A percentile compares a stretch with the other conserved stretches of the same genome.
Conservation (phyloP, 495 filamentous ascomycete genomes). For the Penicillium ochrochloron region DNA sequence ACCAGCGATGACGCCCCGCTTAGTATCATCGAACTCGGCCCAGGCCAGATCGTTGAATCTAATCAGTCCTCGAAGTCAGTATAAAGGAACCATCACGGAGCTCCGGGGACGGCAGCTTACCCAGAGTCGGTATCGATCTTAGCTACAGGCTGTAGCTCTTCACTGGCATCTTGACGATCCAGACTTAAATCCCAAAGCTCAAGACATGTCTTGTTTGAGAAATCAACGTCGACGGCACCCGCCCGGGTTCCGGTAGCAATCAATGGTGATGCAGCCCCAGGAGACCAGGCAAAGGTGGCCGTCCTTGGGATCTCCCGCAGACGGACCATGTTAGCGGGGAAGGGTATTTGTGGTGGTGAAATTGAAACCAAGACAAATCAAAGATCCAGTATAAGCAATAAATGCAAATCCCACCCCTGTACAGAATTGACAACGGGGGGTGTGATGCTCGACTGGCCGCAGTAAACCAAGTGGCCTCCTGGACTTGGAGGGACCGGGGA, state of each 20-base stretch:
- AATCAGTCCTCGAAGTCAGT: conserved; percentile 22
- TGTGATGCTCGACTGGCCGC: conserved; percentile 29
- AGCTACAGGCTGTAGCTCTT: conserved; percentile 83
- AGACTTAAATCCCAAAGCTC: conserved; percentile 95
- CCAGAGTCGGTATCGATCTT: conserved; percentile 88
- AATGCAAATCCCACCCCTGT: conserved; percentile 32
- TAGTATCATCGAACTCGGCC: conserved; percentile 76
- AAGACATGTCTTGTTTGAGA: conserved; percentile 94
- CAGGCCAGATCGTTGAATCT: conserved; percentile 98
- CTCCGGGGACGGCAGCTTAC: conserved; percentile 50
- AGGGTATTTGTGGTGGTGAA: conserved; percentile 30
- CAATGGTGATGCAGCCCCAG: conserved; percentile 72
- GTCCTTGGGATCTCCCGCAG: conserved; percentile 94
- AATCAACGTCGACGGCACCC: conserved; percentile 93
- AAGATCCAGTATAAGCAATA: conserved; percentile 25
- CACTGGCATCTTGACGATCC: conserved; percentile 70
- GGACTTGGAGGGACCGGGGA: conserved; percentile 44
- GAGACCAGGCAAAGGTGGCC: conserved; percentile 96
- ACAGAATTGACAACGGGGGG: conserved; percentile 34
- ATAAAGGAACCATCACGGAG: background rate
- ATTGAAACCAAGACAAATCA: conserved; percentile 24
- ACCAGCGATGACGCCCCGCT: conserved; percentile 88
- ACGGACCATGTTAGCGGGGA: conserved; percentile 76
- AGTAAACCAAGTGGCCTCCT: conserved; percentile 55
- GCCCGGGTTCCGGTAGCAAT: conserved; percentile 95